These are phyloP conservation scores for Senna siamea DNA, from an alignment of 306 rosid species.

Conservation along the genomic window DNA sequence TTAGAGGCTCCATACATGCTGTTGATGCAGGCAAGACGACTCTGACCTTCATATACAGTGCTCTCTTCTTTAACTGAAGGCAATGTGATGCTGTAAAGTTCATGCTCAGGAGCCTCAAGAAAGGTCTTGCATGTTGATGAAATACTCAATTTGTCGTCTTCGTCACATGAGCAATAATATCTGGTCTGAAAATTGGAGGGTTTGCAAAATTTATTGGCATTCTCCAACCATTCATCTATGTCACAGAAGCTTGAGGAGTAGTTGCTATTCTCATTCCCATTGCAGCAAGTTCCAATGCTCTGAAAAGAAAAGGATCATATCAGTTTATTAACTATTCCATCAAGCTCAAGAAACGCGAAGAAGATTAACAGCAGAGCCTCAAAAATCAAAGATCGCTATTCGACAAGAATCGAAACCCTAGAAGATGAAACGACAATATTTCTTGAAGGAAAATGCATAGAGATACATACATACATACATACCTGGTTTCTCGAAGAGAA, in stretches of 20 bases:
- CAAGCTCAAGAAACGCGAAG: not conserved
- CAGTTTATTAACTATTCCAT: not conserved
- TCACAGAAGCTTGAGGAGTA: conserved; percentile 38
- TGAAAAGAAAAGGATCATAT: too few species aligned
- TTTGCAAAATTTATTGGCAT: conserved; percentile 43
- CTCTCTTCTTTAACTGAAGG: conserved; percentile 47
- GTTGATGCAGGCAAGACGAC: conserved; percentile 34
- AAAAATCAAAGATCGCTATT: not conserved
- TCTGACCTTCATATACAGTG: conserved; percentile 42
- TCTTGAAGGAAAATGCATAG: conserved; percentile 8
- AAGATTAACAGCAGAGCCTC: not conserved
- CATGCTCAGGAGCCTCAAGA: conserved; percentile 27
- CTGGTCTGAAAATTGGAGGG: conserved; percentile 27
- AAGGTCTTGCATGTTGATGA: conserved; percentile 27
- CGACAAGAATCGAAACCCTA: not conserved
- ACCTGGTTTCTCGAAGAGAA: conserved; percentile 58
- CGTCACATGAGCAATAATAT: not conserved
- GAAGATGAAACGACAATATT: not conserved
- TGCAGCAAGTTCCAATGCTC: conserved; percentile 35
- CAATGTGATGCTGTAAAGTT: conserved; percentile 35
- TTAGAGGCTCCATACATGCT: conserved; percentile 30
- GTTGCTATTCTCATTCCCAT: conserved; percentile 19
- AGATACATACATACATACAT: too few species aligned
- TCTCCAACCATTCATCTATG: conserved; percentile 58
- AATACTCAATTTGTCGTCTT: conserved; percentile 32